These are phyloP conservation scores for Rhododendron kiyosumense DNA, from an alignment of 148 eudicot species.

Conservation along the genomic window DNA sequence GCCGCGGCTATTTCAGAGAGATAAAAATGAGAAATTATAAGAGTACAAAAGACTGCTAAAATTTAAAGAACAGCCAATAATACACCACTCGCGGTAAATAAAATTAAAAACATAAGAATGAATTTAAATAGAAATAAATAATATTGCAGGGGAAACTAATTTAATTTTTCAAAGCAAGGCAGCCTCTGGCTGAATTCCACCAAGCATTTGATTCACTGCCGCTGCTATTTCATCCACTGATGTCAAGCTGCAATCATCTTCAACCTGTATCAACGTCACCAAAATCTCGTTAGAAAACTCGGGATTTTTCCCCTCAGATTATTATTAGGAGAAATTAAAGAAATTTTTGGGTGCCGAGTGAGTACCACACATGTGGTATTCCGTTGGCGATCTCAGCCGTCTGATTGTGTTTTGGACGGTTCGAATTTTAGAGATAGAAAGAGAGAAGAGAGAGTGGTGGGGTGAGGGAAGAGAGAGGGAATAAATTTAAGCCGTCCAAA, in stretches of 20 bases:
- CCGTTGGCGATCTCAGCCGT: no score
- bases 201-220: conserved; percentile 43
- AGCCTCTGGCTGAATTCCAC: conserved; percentile 37
- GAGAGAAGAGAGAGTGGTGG: no score
- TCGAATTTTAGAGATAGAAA: no score
- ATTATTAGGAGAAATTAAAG: no score
- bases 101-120: not conserved
- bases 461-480: no score
- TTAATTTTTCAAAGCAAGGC: not conserved
- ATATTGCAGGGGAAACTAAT: not conserved
- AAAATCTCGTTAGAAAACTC: not conserved
- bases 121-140: not conserved
- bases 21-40: no score
- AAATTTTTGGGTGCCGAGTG: no score
- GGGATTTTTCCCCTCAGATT: no score
- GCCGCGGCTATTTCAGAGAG: no score
- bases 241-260: conserved; percentile 44
- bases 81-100: not conserved
- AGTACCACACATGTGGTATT: no score
- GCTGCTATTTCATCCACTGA: conserved; percentile 57
- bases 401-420: no score
- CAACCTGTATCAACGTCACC: conserved; percentile 33
- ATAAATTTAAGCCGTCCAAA: no score
- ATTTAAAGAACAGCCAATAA: not conserved
- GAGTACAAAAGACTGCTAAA: not conserved